These are phyloP conservation scores for Sechiopsis laciniata DNA, from an alignment of 306 rosid genomes.

Conservation along the genomic window DNA sequence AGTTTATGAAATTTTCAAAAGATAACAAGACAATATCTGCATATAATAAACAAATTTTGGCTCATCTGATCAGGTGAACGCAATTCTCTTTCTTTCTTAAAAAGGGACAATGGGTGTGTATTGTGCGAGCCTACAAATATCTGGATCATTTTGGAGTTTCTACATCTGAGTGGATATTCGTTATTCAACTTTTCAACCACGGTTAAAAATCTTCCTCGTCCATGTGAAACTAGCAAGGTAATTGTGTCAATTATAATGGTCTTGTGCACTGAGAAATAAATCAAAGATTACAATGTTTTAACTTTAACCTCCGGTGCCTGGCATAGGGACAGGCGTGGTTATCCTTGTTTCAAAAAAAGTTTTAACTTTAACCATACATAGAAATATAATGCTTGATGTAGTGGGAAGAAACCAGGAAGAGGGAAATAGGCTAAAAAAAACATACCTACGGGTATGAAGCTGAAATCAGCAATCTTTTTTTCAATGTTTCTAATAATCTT, in stretches of 20 bases:
- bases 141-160: background rate
- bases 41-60: background rate
- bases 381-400: background rate
- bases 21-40: background rate
- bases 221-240: background rate
- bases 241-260: too few relatives aligned
- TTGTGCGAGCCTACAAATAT: background rate
- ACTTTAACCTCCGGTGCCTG: too few relatives aligned
- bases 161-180: background rate
- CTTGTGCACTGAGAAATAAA: background rate
- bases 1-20: background rate
- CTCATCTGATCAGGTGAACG: slow-evolving; percentile 1
- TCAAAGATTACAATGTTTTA: background rate
- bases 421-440: slow-evolving; percentile 23
- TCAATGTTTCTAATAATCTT: slow-evolving; percentile 71
- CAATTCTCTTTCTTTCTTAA: background rate
- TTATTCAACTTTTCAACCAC: background rate
- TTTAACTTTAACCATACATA: background rate
- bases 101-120: background rate
- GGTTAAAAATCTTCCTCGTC: background rate
- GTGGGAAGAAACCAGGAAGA: slow-evolving; percentile 19
- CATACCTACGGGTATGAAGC: slow-evolving; percentile 81
- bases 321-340: too few relatives aligned
- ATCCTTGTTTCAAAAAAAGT: too few relatives aligned
- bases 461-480: slow-evolving; percentile 74